Evolutionary conservation across 139 green algal species (phyloP).

Genomic region (Chlamydomonas applanata): DNA sequence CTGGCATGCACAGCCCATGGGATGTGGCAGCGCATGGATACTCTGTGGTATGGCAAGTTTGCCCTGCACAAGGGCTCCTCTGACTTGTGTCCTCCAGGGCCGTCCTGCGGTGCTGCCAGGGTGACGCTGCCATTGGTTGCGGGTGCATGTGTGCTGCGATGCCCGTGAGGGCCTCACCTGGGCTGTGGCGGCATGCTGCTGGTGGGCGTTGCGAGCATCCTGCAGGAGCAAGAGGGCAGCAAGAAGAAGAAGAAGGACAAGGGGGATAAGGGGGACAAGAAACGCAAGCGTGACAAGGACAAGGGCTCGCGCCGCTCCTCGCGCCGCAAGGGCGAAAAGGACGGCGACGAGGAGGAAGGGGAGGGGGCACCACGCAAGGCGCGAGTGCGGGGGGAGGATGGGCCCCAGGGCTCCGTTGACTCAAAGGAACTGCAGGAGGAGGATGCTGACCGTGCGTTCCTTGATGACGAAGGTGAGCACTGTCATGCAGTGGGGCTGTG

Average conservation of each 20-base stretch:
- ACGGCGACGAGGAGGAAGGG: neutral
- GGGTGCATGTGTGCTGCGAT: too few species aligned
- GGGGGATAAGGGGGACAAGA: slow-evolving; percentile 1
- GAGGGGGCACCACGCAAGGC: neutral
- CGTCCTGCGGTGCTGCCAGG: too few species aligned
- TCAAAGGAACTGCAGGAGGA: slow-evolving; percentile 9
- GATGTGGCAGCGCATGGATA: neutral
- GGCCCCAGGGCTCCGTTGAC: neutral
- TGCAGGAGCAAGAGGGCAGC: neutral
- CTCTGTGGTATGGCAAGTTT: too few species aligned
- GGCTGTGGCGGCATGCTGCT: too few species aligned
- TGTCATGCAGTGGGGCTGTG: too few species aligned
- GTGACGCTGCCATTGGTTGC: too few species aligned
- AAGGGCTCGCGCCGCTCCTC: too few species aligned
- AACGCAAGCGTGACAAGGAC: slow-evolving; percentile 10
- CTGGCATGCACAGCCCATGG: neutral
- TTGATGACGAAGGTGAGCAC: slow-evolving; percentile 22
- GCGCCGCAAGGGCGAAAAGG: neutral
- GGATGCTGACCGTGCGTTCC: slow-evolving; percentile 9
- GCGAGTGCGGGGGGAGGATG: neutral
- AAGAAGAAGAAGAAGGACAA: slow-evolving; percentile 19
- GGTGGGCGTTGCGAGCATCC: neutral
- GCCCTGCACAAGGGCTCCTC: too few species aligned
- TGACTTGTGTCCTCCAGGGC: too few species aligned
- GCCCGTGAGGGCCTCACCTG: too few species aligned